Conservation (phyloP, 169 alveolate genomes). For the Cryptosporidium baileyi region DNA sequence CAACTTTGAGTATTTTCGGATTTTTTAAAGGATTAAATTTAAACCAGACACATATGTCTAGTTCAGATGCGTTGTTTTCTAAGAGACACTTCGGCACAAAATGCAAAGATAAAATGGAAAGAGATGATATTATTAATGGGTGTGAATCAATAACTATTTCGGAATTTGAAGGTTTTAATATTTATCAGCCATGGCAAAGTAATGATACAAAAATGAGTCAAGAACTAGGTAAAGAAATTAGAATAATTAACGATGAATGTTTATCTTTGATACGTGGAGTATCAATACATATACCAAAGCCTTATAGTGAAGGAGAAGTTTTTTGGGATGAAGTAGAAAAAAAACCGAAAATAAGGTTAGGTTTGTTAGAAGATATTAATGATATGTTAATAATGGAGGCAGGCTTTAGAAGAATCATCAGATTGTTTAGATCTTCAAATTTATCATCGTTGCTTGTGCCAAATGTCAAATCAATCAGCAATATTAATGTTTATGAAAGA, state of each 20-base stretch:
- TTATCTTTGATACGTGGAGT: conserved; percentile 25
- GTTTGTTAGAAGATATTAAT: conserved; percentile 13
- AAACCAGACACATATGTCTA: not conserved
- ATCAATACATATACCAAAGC: conserved; percentile 32
- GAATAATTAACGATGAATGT: not conserved
- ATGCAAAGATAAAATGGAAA: not conserved
- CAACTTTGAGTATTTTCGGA: conserved; percentile 29
- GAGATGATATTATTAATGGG: conserved; percentile 36
- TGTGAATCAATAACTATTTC: conserved; percentile 57
- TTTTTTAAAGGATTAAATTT: conserved; percentile 9
- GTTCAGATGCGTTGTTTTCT: conserved; percentile 56
- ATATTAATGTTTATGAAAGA: not conserved
- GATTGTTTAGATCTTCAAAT: conserved; percentile 20
- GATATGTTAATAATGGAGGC: conserved; percentile 51
- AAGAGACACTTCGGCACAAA: conserved; percentile 3
- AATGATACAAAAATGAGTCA: not conserved
- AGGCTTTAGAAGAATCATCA: conserved; percentile 18
- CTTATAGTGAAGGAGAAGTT: conserved; percentile 51
- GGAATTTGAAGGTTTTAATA: conserved; percentile 54
- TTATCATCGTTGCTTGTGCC: conserved; percentile 9
- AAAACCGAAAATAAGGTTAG: not conserved
- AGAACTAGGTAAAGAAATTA: not conserved
- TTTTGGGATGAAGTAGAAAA: conserved; percentile 18
- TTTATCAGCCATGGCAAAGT: not conserved
- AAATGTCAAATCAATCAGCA: not conserved